Evolutionary conservation across 768 basidiomycete species (phyloP).

Genomic region (Tulasnella calospora): DNA sequence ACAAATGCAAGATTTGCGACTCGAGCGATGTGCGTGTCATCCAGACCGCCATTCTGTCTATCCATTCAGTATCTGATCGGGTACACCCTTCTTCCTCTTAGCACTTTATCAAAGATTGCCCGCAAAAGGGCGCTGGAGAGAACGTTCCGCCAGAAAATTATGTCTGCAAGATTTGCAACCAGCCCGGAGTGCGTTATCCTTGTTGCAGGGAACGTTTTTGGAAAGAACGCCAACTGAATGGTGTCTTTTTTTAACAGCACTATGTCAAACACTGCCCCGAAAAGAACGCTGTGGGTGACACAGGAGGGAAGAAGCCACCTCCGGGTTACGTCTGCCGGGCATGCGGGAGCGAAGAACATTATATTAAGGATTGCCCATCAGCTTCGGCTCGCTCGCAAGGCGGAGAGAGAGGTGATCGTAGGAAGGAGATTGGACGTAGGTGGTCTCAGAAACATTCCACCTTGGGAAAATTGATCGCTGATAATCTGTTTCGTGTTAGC

Average conservation of each 20-base stretch:
- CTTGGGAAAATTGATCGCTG: background rate
- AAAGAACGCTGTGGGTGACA: conserved; percentile 69
- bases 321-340: conserved; percentile 87
- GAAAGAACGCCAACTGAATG: background rate
- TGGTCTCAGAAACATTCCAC: conserved; percentile 15
- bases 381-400: conserved; percentile 51
- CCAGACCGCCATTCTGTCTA: background rate
- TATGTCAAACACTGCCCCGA: conserved; percentile 86
- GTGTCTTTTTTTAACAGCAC: conserved; percentile 47
- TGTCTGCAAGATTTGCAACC: conserved; percentile 78
- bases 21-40: conserved; percentile 54
- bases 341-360: conserved; percentile 82
- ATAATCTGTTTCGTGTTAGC: conserved; percentile 44
- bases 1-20: conserved; percentile 73
- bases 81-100: conserved; percentile 35
- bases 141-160: conserved; percentile 69
- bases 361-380: conserved; percentile 74
- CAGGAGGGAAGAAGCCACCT: conserved; percentile 74
- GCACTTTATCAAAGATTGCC: conserved; percentile 76
- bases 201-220: background rate
- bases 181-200: conserved; percentile 41
- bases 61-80: background rate
- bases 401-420: conserved; percentile 47
- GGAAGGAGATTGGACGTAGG: conserved; percentile 78
- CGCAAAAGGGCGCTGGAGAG: conserved; percentile 52